These are phyloP conservation scores for Sphagnum fallax DNA, from an alignment of 228 moss, liverwort and hornwort species.

Conservation along the genomic window DNA sequence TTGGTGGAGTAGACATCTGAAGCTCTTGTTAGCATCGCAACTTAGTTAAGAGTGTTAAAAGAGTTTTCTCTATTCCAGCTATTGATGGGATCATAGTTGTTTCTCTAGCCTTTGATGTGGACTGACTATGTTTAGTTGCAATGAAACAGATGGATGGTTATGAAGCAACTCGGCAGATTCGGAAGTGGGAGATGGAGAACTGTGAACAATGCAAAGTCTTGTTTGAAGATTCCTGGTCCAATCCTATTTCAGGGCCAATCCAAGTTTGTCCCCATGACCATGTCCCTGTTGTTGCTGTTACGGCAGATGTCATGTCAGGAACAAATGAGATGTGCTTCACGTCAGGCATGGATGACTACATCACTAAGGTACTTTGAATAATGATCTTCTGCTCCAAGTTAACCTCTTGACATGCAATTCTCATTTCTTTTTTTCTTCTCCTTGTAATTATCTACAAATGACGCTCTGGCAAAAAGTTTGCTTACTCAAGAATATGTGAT, in stretches of 20 bases:
- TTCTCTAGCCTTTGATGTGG: background rate
- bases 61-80: background rate
- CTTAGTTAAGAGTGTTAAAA: background rate
- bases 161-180: constrained; percentile 79
- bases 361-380: constrained; percentile 51
- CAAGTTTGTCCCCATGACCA: constrained; percentile 36
- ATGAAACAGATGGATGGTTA: constrained; percentile 75
- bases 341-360: constrained; percentile 87
- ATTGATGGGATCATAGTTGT: background rate
- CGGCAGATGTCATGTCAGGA: constrained; percentile 88
- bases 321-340: constrained; percentile 63
- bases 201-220: constrained; percentile 34
- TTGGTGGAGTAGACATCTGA: background rate
- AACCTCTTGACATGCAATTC: background rate
- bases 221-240: constrained; percentile 15
- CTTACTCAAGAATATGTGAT: too few species aligned
- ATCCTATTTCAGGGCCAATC: too few species aligned
- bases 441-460: too few species aligned
- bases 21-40: background rate
- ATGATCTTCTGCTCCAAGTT: background rate
- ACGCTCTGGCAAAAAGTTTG: too few species aligned
- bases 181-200: constrained; percentile 66
- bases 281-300: constrained; percentile 77
- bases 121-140: too few species aligned
- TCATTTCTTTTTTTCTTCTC: background rate